Base-by-base conservation (phyloP, 1,284 basidiomycete genomes). In the Malassezia sp. region DNA sequence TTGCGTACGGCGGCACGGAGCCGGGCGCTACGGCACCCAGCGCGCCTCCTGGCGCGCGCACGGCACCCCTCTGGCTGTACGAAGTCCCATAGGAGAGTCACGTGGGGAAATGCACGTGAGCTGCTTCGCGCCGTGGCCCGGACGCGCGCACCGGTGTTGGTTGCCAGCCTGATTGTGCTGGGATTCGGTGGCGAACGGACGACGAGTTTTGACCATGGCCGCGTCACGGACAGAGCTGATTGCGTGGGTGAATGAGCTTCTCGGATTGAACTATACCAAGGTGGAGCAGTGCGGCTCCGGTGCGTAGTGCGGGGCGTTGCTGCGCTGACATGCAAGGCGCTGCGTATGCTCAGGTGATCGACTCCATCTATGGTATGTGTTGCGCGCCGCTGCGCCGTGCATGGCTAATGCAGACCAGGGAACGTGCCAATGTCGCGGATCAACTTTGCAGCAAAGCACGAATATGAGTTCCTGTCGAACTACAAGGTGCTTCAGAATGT, bases 391-490 rank as follows among this genome's bases (percentile, higher is more conserved):
- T 43, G 28, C 35, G 43, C 29, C 11, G 22, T n/a, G 11, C 12
- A 22, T 17, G 38, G 15, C 27, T 31, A 12, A 40, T 33, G 15
- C 51, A 45, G 22, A 28, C 14, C n/a, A 59, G 57, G 57, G 50
- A 69, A 69, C 32, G 67, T 69, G 11, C 58, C 65, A 9, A 54
- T 68, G 41, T 31, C 33, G 23, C 61, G 64, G 32, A 58, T 68
- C 49, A 65, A 67, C 36, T 63, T 61, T 28, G 59, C 52, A 9
- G 65, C 65, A 8, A 63, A 59, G 74, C 87, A 90, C 71, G 88
- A 95, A 71, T 96, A 95, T 74, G 90, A 96, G 73, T 95, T 81
- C 71, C 74, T 96, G 49, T 82, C 81, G 39, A 97, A 97, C 75
- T 95, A 81, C 77, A 96, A 96, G 74, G 78, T 96, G 61, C 74